Evolutionary conservation across 805 yeast genomes (phyloP).

Genomic region (Ogataea methylovora): DNA sequence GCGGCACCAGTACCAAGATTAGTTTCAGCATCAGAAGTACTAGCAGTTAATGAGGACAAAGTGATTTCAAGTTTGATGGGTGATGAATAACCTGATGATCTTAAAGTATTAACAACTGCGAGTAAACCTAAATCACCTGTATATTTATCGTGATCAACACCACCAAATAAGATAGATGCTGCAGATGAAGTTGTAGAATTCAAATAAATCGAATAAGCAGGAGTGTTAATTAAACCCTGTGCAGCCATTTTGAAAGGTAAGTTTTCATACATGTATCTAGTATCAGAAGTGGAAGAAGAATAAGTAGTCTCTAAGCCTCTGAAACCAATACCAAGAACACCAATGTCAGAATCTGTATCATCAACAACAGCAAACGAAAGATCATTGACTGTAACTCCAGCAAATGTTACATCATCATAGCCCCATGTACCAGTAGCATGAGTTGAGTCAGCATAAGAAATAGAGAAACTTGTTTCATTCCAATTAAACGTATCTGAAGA

Average conservation of each 20-base stretch:
- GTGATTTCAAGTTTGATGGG: slow-evolving; percentile 45
- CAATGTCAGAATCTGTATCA: slow-evolving; percentile 51
- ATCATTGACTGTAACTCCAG: slow-evolving; percentile 37
- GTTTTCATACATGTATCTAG: slow-evolving; percentile 46
- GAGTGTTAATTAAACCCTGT: slow-evolving; percentile 48
- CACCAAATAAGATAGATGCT: slow-evolving; percentile 68
- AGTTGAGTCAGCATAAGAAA: slow-evolving; percentile 42
- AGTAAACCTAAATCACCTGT: slow-evolving; percentile 41
- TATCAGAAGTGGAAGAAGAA: slow-evolving; percentile 11
- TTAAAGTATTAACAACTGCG: slow-evolving; percentile 41
- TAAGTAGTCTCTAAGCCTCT: slow-evolving; percentile 61
- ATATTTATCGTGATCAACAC: slow-evolving; percentile 58
- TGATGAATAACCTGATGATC: slow-evolving; percentile 20
- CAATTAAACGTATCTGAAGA: slow-evolving; percentile 30
- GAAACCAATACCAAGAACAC: slow-evolving; percentile 72
- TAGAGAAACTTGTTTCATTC: slow-evolving; percentile 34
- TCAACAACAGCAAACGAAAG: slow-evolving; percentile 73
- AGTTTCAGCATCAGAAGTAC: slow-evolving; percentile 9
- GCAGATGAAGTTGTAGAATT: slow-evolving; percentile 30
- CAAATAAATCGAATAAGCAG: slow-evolving; percentile 58
- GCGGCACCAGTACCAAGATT: slow-evolving; percentile 19
- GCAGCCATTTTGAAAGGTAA: slow-evolving; percentile 54
- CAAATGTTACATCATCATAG: slow-evolving; percentile 48
- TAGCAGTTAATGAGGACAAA: slow-evolving; percentile 30
- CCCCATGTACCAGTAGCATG: slow-evolving; percentile 52